Evolutionary conservation across 345 rosid species (phyloP).

Genomic region (Crucihimalaya himalaica): DNA sequence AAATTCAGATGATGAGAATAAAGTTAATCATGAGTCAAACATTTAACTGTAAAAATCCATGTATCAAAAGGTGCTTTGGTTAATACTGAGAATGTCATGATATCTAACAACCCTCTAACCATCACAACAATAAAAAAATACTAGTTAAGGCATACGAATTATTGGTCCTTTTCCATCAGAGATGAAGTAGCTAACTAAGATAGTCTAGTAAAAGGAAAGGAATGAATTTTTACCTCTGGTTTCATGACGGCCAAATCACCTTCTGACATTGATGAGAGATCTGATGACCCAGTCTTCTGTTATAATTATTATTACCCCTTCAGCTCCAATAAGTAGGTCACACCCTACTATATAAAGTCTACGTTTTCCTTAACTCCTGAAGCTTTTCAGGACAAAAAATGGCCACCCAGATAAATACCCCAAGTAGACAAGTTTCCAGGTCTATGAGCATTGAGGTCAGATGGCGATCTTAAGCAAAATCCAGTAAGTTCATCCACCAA

Average conservation of each 20-base stretch:
- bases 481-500: constrained; percentile 37
- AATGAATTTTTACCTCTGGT: constrained; percentile 60
- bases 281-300: constrained; percentile 22
- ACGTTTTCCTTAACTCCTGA: constrained; percentile 29
- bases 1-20: neutral
- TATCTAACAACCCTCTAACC: too few species aligned
- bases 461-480: constrained; percentile 28
- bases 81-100: too few species aligned
- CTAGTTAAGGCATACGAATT: neutral
- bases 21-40: neutral
- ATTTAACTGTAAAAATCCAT: neutral
- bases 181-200: neutral
- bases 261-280: constrained; percentile 59
- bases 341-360: constrained; percentile 1
- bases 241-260: constrained; percentile 63
- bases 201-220: neutral
- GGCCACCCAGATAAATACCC: constrained; percentile 17
- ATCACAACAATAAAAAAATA: neutral
- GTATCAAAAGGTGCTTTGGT: neutral
- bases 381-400: constrained; percentile 28
- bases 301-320: neutral
- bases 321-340: constrained; percentile 22
- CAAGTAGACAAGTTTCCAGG: constrained; percentile 24
- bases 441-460: constrained; percentile 35
- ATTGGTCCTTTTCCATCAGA: neutral